A percentile compares a stretch with the other conserved stretches of the same genome.
Evolutionary conservation across 371 early-diverging fungal genomes (phyloP).

Genomic region (Zopfochytrium polystomum): DNA sequence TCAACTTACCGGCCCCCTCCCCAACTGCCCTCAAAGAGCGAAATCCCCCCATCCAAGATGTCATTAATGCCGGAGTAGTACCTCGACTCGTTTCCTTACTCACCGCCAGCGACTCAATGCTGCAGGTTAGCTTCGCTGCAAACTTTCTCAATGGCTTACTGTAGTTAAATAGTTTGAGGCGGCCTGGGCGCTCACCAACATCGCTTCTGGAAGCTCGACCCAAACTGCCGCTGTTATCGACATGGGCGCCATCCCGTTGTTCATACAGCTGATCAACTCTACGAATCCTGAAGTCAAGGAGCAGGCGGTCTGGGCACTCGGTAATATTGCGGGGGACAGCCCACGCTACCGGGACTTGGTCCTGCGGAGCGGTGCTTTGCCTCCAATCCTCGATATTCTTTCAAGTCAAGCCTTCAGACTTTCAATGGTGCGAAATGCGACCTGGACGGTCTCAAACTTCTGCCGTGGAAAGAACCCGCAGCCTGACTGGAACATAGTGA

Average conservation of each 20-base stretch:
- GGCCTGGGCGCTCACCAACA: conserved; percentile 99
- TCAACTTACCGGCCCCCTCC: not conserved
- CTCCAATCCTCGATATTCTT: conserved; percentile 78
- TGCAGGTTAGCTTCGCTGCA: conserved; percentile 69
- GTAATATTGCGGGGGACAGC: conserved; percentile 99
- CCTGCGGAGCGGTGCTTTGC: conserved; percentile 78
- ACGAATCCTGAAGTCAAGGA: conserved; percentile 90
- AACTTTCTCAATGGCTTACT: not conserved
- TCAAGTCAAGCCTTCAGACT: conserved; percentile 77
- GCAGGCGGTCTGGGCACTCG: conserved; percentile 99
- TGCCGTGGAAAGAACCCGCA: conserved; percentile 98
- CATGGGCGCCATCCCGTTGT: conserved; percentile 88
- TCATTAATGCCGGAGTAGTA: conserved; percentile 91
- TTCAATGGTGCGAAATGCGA: conserved; percentile 96
- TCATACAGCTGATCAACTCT: conserved; percentile 87
- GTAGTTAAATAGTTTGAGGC: conserved; percentile 86
- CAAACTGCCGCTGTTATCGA: conserved; percentile 97
- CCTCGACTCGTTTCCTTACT: conserved; percentile 96
- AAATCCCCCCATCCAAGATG: conserved; percentile 97
- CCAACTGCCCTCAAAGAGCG: conserved; percentile 57
- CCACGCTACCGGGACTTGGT: conserved; percentile 93
- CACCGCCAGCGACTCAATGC: conserved; percentile 63
- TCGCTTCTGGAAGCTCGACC: conserved; percentile 97
- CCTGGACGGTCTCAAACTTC: conserved; percentile 99
- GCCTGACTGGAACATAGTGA: conserved; percentile 84